Percentiles rank a stretch among this genome's conserved stretches.
Conservation (phyloP, 371 early-diverging fungal genomes). For the Mortierella sp. region DNA sequence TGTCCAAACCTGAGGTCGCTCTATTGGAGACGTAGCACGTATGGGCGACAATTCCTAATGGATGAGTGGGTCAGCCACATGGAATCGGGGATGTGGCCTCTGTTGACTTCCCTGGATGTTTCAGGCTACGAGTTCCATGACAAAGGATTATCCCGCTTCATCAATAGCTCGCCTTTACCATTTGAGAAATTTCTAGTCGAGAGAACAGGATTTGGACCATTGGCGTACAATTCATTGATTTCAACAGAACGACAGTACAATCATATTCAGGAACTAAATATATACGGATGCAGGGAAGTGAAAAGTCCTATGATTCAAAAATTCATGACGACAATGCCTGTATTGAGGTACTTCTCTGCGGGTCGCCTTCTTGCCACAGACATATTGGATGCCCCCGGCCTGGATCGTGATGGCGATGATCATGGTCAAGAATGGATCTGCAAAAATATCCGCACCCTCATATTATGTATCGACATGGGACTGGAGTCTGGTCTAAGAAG, state of each 20-base stretch:
- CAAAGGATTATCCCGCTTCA: neutral
- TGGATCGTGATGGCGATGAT: neutral
- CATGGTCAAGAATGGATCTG: neutral
- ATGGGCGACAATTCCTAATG: neutral
- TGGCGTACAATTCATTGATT: neutral
- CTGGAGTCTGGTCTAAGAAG: neutral
- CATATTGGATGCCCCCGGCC: neutral
- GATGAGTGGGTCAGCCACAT: neutral
- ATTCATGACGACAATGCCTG: neutral
- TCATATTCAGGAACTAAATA: neutral
- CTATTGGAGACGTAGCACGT: neutral
- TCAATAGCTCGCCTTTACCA: no score
- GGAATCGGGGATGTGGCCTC: neutral
- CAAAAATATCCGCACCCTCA: neutral
- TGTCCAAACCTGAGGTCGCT: neutral
- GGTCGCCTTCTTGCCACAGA: neutral
- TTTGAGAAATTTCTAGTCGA: neutral
- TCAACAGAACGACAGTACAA: neutral
- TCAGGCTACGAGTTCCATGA: neutral
- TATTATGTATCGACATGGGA: conserved; percentile 1
- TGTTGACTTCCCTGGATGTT: neutral
- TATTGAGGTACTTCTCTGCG: neutral
- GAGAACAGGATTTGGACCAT: neutral
- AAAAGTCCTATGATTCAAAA: neutral
- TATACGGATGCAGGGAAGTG: neutral